These are phyloP conservation scores for Coelastrella sp. DNA, from an alignment of 139 green algal species.

Conservation along the genomic window DNA sequence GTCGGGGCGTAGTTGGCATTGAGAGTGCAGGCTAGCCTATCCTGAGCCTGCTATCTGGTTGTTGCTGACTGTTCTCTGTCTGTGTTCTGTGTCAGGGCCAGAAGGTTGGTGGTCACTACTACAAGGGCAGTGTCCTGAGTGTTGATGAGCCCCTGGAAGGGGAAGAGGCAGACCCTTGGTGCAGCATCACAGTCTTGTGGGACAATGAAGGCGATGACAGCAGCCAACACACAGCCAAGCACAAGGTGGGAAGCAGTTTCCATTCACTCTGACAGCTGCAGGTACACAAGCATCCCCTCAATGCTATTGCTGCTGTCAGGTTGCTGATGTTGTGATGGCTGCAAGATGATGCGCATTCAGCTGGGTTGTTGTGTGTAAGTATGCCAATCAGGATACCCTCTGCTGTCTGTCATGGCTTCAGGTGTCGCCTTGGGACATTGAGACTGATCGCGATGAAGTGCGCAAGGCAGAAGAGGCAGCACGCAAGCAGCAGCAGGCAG, in stretches of 20 bases:
- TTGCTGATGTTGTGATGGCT: background rate
- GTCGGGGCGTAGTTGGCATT: too few relatives aligned
- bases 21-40: too few relatives aligned
- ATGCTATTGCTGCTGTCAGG: too few relatives aligned
- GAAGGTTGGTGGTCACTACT: background rate
- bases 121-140: constrained; percentile 61
- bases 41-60: background rate
- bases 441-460: constrained; percentile 81
- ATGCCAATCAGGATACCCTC: background rate
- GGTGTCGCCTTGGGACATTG: constrained; percentile 88
- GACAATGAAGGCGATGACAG: constrained; percentile 55
- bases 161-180: constrained; percentile 80
- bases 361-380: background rate
- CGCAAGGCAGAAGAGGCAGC: constrained; percentile 35
- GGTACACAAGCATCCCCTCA: too few relatives aligned
- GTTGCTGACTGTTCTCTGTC: background rate
- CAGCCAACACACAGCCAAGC: background rate
- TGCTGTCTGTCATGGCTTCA: background rate
- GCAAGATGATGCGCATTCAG: background rate
- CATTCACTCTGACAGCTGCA: background rate
- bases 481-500: constrained; percentile 51
- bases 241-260: constrained; percentile 21
- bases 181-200: constrained; percentile 79
- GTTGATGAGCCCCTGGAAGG: constrained; percentile 47
- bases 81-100: background rate